Base-by-base conservation (phyloP, 164 flowering plant genomes). In the Vitis rupestris region DNA sequence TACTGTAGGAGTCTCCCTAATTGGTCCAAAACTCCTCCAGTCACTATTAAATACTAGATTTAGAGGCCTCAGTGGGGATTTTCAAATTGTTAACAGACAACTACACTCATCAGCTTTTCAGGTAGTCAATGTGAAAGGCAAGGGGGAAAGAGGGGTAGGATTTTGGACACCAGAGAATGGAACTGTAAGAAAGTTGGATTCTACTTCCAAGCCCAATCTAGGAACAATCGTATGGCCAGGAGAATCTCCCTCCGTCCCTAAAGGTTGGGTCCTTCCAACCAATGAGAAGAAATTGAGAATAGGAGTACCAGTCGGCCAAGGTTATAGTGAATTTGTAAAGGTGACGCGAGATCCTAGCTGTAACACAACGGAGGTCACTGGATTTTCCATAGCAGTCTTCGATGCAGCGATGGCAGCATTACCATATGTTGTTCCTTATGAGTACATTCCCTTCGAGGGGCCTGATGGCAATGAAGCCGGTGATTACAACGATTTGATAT, bases 351-450 rank as follows among this genome's bases (percentile, higher is more conserved):
- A 75, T 50, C 50, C 67, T 14, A n/a, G 1, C 9, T 59, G 37
- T 0, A 73, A 69, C 16, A 47, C 59, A 0, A 55, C 66, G 7
- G 44, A 8, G 13, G 68, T 68, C 2, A 48, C 65, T 1, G 89
- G 89, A 0, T 85, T 37, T 57, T 73, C 74, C 68, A 69, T 73
- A 3, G 85, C 81, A 50, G 76, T 84, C 2, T 84, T 86, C 44
- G 9, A 59, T 1, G 77, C 73, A 9, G 81, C 50, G 9, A 23
- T 82, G 62, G 6, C 8, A 0, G 17, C 15, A 6, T 16, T 75
- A 16, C 75, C 79, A 12, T 72, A 50, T 63, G 16, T 16, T 2
- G 53, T 75, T 12, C 31, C 44, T 31, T 31, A 31, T 6, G 44
- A 70, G 11, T 75, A 48, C 15, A 2, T 56, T 2, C 72, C 74